Evolutionary conservation across 106 monocot species (phyloP).

Genomic region (Acanthochlamys bracteata): DNA sequence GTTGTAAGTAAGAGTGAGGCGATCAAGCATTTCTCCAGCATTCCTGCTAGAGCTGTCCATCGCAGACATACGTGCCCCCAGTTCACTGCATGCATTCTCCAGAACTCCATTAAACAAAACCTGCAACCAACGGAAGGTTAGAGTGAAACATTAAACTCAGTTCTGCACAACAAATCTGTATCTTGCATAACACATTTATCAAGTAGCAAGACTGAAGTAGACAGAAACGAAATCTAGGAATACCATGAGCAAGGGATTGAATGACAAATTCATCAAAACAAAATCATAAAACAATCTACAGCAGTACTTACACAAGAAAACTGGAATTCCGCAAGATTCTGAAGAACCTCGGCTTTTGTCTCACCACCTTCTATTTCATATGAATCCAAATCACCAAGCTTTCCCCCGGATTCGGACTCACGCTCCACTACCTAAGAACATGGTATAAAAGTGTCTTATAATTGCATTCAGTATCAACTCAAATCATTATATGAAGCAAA

Average conservation of each 20-base stretch:
- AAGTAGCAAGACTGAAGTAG: too few relatives aligned
- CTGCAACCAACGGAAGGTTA: slow-evolving; percentile 22
- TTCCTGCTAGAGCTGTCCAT: slow-evolving; percentile 99
- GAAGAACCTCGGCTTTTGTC: slow-evolving; percentile 92
- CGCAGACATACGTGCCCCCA: slow-evolving; percentile 96
- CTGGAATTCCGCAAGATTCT: slow-evolving; percentile 92
- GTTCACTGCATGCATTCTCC: slow-evolving; percentile 97
- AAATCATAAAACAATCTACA: too few relatives aligned
- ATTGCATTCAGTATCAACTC: too few relatives aligned
- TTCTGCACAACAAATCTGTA: too few relatives aligned
- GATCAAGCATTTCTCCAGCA: slow-evolving; percentile 99
- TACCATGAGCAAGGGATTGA: neutral
- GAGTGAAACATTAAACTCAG: too few relatives aligned
- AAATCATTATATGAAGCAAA: neutral
- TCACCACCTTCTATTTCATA: slow-evolving; percentile 98
- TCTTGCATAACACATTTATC: neutral
- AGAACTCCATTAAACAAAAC: slow-evolving; percentile 78
- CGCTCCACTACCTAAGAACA: slow-evolving; percentile 50
- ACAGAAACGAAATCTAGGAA: too few relatives aligned
- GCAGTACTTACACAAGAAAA: slow-evolving; percentile 76
- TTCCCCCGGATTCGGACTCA: slow-evolving; percentile 82
- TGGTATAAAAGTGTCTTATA: neutral
- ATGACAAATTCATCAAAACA: neutral
- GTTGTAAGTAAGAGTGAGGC: slow-evolving; percentile 90
- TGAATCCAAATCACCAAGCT: slow-evolving; percentile 70